Conservation (phyloP, 345 rosid genomes). For the Corchorus capsularis region DNA sequence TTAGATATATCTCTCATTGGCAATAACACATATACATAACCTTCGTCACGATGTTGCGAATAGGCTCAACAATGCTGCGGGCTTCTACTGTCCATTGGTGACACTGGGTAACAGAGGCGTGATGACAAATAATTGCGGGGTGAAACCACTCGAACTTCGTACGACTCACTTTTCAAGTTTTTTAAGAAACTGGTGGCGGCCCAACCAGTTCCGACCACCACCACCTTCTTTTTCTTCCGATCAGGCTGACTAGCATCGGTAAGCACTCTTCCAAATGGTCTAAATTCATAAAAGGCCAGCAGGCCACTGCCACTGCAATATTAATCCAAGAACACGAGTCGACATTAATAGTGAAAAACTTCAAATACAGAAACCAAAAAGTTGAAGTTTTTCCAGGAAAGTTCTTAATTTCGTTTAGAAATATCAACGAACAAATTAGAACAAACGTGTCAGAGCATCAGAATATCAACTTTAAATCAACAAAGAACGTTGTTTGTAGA, state of each 20-base stretch:
- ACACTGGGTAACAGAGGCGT: constrained; percentile 87
- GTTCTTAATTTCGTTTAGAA: no score
- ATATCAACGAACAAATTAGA: no score
- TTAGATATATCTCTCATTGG: constrained; percentile 21
- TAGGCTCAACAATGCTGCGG: constrained; percentile 85
- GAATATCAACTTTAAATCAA: no score
- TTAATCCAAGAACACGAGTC: background rate
- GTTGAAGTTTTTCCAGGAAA: no score
- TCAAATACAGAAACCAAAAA: no score
- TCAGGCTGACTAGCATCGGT: constrained; percentile 24
- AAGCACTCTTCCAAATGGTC: constrained; percentile 20
- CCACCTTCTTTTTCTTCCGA: constrained; percentile 63
- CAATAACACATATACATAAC: constrained; percentile 24
- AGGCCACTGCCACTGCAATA: constrained; percentile 55
- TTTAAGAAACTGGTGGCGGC: constrained; percentile 75
- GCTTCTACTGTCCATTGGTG: constrained; percentile 86
- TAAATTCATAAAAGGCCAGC: constrained; percentile 50
- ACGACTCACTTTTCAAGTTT: constrained; percentile 50
- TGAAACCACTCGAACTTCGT: constrained; percentile 70
- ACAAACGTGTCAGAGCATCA: no score
- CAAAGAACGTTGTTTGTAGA: no score
- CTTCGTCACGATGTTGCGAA: constrained; percentile 62
- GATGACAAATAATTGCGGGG: constrained; percentile 78
- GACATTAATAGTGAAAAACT: background rate
- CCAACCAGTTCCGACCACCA: constrained; percentile 87